Base-by-base conservation (phyloP, 192 early-diverging fungal species). In the Coemansia sp. region DNA sequence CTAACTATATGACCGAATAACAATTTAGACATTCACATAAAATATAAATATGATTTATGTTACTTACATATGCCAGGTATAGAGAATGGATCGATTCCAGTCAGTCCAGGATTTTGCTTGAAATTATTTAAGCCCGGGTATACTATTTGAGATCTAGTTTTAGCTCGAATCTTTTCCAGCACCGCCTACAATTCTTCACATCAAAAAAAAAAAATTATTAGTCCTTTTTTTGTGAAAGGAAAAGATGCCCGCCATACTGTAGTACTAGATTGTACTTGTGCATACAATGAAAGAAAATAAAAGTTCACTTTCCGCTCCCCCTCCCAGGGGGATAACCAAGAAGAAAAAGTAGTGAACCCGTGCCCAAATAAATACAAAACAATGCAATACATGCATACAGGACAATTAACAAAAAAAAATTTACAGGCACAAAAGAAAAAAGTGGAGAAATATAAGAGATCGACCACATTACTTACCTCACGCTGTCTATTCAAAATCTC, bases 51-150 rank as follows among this genome's bases (percentile, higher is more conserved):
- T 24, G 27, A 27, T 54, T 54, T 54, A n/a, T 3, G 20, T 27
- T 27, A 60, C 72, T 80, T 80, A 81, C 83, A 78, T 61, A 98
- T 86, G 18, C 98, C 98, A 9, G 96, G 96, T n/a, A 98, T 94
- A 8, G 72, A 64, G 57, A 90, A 86, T 4, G 96, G 96, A 60
- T 97, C 91, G 43, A 96, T 88, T 36, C 74, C 80, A 12, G 72
- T 75, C 2, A 74, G 76, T 6, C 60, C 73, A 6, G 75, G 60
- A 41, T 73, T 63, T 20, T 90, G 79, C 72, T 93, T 89, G 77
- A 94, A 92, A 34, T 79, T 84, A 38, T 87, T 79, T 36, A 95
- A 72, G 18, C 97, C 97, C 15, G 91, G 89, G 75, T 96, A 90
- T 6, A 94, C 89, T 60, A 90, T 88, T 68, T 92, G 91, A 36